Evolutionary conservation across 805 yeast genomes (phyloP), one percentile per base, ranked within the genome.

Genomic region (Jamesozyma piceae): DNA sequence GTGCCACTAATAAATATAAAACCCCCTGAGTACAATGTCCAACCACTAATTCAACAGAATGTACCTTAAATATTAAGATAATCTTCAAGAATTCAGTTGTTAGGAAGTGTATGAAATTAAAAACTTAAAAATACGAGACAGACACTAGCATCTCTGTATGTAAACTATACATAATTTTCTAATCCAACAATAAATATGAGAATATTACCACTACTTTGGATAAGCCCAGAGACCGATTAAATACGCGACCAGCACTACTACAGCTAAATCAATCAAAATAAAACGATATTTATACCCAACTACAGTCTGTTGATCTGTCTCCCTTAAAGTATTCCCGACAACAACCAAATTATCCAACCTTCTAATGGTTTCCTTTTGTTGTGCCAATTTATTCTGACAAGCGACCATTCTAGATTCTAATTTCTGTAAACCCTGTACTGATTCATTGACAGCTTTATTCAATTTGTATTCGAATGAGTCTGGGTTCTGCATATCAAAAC

Each of bases 381-480:
- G 41, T 9, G 44, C 39, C 22, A 61, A 38, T 29, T 43, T 51
- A 11, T 32, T 40, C 37, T 50, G 51, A 35, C 54, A 57, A 2
- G 22, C 29, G 8, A 43, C 44, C 41, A 57, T 49, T 17, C 62
- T 61, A 13, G 48, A 32, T 33, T 62, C 62, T 28, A 69, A 43
- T 2, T 43, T 48, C 13, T 48, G 45, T 19, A 69, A 42, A 30
- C 58, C 53, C 2, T 41, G 41, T 3, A 53, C 49, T 27, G 51
- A 52, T 9, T 38, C 35, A 2, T 33, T 30, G 3, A 59, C 48
- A 2, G 45, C 35, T 1, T 33, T 20, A 2, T 42, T 39, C 5
- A 60, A 22, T 13, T 44, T 44, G 4, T 36, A 45, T 13, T 50
- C 45, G 34, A 64, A 58, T 5, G 69, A 49, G 10, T 50, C 45